Percentiles rank a stretch among this genome's conserved stretches.
phyloP scores from a whole-genome alignment of 129 eudicot species.

The Pseudognaphalium luteoalbum region DNA sequence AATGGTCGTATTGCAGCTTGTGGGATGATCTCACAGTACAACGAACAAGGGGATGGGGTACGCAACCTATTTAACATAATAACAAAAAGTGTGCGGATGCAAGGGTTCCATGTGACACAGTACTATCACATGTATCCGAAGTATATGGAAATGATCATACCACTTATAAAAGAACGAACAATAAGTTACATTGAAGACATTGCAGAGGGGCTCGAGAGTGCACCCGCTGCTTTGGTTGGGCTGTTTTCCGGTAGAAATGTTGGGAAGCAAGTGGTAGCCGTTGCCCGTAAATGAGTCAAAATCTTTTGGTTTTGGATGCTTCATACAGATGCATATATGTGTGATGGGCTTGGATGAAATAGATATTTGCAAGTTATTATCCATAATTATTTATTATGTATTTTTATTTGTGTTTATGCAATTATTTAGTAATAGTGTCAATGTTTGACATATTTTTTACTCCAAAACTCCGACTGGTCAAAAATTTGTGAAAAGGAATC shows the following conservation, averaged over 20 bases:
- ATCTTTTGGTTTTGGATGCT: neutral
- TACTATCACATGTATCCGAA: constrained; percentile 31
- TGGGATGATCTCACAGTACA: constrained; percentile 38
- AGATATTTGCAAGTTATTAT: no score
- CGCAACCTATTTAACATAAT: neutral
- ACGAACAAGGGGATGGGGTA: constrained; percentile 16
- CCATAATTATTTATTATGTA: no score
- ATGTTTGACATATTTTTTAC: no score
- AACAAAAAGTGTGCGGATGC: constrained; percentile 20
- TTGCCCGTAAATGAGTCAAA: constrained; percentile 46
- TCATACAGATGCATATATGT: neutral
- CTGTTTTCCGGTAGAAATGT: constrained; percentile 39
- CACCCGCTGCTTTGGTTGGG: constrained; percentile 58
- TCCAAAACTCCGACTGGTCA: no score
- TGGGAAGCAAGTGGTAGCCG: constrained; percentile 20
- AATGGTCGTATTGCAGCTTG: constrained; percentile 34
- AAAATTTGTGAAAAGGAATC: no score
- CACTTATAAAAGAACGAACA: no score
- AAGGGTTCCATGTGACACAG: constrained; percentile 34
- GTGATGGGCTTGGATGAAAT: no score
- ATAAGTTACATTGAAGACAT: constrained; percentile 29
- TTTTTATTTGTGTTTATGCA: no score
- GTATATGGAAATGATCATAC: no score
- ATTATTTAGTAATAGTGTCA: no score
- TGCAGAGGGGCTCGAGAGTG: constrained; percentile 67